These are phyloP conservation scores for Pichia inconspicua DNA, from an alignment of 1,139 yeast species.

Conservation along the genomic window DNA sequence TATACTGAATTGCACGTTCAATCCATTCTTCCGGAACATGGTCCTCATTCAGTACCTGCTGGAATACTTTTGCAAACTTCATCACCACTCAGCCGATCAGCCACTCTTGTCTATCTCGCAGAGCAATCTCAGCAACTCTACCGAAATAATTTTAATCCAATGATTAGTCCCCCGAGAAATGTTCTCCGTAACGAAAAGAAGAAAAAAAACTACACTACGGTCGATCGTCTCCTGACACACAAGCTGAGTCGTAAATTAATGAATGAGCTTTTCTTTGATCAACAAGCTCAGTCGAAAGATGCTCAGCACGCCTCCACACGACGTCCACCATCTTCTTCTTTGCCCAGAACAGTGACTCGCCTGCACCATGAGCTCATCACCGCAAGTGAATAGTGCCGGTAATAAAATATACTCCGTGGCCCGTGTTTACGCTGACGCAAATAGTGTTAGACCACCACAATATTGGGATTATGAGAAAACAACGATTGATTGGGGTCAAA, in stretches of 20 bases:
- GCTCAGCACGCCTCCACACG: neutral
- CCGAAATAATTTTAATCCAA: neutral
- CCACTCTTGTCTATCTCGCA: no score
- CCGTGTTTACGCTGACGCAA: conserved; percentile 84
- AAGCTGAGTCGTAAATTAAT: no score
- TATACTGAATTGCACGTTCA: conserved; percentile 63
- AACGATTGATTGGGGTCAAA: conserved; percentile 51
- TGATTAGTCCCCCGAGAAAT: conserved; percentile 1
- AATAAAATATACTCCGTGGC: conserved; percentile 53
- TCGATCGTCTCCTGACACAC: neutral
- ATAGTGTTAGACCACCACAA: conserved; percentile 66
- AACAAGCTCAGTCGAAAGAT: no score
- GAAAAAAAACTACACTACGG: neutral
- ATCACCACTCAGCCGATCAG: conserved; percentile 24
- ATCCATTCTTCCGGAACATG: conserved; percentile 65
- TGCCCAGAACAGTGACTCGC: no score
- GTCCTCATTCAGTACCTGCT: conserved; percentile 53
- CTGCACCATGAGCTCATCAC: neutral
- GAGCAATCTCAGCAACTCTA: neutral
- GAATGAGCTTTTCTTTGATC: no score
- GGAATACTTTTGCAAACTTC: conserved; percentile 71
- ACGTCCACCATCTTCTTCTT: no score
- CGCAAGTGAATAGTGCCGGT: conserved; percentile 7
- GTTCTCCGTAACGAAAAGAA: neutral
- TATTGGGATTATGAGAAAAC: conserved; percentile 88